Conservation (phyloP, 2,329 filamentous ascomycete species). For the Neofusicoccum sp. region DNA sequence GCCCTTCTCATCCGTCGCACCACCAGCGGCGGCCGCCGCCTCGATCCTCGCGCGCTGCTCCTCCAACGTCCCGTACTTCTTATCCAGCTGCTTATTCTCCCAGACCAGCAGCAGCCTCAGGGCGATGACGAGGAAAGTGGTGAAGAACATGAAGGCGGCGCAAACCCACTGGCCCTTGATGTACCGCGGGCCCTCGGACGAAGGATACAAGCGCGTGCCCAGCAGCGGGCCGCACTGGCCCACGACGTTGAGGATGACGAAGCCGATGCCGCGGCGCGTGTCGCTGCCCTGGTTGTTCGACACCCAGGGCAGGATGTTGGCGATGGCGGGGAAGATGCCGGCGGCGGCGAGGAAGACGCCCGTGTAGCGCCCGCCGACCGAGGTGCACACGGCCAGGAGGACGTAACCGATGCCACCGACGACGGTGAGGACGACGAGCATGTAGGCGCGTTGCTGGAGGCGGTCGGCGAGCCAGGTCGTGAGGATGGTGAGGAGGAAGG, state of each 20-base stretch:
- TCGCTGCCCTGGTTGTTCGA: conserved; percentile 70
- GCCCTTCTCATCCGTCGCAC: conserved; percentile 7
- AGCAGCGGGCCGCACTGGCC: conserved; percentile 54
- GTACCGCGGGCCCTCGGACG: conserved; percentile 35
- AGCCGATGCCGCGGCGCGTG: conserved; percentile 66
- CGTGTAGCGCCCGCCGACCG: conserved; percentile 54
- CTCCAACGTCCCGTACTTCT: conserved; percentile 33
- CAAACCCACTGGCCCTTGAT: conserved; percentile 40
- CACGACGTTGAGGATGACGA: conserved; percentile 68
- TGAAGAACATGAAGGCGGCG: conserved; percentile 42
- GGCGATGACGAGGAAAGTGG: conserved; percentile 33
- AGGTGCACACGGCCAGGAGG: conserved; percentile 59
- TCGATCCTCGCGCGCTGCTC: conserved; percentile 27
- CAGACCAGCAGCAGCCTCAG: conserved; percentile 36
- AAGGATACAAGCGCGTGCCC: conserved; percentile 39
- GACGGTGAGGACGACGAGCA: conserved; percentile 59
- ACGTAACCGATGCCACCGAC: conserved; percentile 66
- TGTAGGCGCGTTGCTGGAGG: conserved; percentile 64
- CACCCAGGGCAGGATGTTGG: conserved; percentile 72
- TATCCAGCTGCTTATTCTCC: conserved; percentile 42
- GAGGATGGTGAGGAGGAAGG: conserved; percentile 64
- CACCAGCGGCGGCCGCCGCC: conserved; percentile 25
- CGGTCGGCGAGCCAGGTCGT: conserved; percentile 68
- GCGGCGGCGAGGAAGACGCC: conserved; percentile 59
- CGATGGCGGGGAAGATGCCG: conserved; percentile 68